Conservation (phyloP, 1,284 basidiomycete species). For the Cryptococcus wingfieldii region DNA sequence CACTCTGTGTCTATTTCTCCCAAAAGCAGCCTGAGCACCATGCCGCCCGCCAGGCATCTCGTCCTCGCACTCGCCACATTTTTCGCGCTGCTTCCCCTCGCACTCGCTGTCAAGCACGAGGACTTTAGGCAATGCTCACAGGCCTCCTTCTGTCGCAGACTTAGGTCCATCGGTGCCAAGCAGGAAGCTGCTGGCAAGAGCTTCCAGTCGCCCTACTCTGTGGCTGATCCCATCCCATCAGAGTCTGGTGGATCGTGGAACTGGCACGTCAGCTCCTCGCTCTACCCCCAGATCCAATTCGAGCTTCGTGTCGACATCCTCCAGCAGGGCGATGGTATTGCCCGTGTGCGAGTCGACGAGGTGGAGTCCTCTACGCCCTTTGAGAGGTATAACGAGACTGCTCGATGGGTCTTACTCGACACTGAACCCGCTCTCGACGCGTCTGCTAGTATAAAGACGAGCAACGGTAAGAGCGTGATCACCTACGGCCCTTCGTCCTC, state of each 20-base stretch:
- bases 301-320: conserved; percentile 74
- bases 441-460: conserved; percentile 53
- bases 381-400: conserved; percentile 83
- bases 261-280: conserved; percentile 66
- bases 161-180: conserved; percentile 70
- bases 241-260: conserved; percentile 45
- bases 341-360: conserved; percentile 81
- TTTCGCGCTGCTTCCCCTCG: conserved; percentile 6
- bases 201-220: conserved; percentile 79
- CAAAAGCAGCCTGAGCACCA: not conserved
- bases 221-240: conserved; percentile 57
- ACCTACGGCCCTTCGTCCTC: conserved; percentile 28
- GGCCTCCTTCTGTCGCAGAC: conserved; percentile 83
- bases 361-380: conserved; percentile 58
- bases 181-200: conserved; percentile 56
- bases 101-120: conserved; percentile 50
- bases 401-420: conserved; percentile 72
- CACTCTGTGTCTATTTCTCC: not conserved
- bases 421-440: conserved; percentile 57
- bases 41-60: not conserved
- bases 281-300: conserved; percentile 79
- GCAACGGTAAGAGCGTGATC: conserved; percentile 50
- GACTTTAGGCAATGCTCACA: conserved; percentile 91
- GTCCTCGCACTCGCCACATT: not conserved
- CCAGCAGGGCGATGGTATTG: conserved; percentile 65